phyloP scores from a whole-genome alignment of 352 stramenopile genomes.

The Pilasporangium apinafurcum region DNA sequence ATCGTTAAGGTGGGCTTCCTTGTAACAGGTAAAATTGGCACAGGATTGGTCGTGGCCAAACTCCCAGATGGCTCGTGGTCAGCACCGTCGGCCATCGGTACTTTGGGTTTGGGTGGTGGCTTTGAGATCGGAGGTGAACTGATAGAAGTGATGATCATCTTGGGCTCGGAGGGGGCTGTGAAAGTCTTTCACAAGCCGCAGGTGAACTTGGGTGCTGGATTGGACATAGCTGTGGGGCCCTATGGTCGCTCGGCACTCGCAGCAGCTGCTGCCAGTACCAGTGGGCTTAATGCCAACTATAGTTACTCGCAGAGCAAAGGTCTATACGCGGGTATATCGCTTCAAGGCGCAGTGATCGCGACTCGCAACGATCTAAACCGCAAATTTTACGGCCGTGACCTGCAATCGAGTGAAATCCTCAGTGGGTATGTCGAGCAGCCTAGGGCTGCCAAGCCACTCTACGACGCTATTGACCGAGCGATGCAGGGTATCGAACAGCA shows the following conservation, averaged over 20 bases:
- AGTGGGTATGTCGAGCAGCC: conserved; percentile 41
- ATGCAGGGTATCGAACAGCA: conserved; percentile 44
- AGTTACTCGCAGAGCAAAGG: conserved; percentile 90
- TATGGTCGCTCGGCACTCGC: conserved; percentile 64
- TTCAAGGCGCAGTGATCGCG: conserved; percentile 83
- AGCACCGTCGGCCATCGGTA: conserved; percentile 88
- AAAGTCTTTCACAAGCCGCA: conserved; percentile 80
- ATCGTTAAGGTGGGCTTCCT: conserved; percentile 50
- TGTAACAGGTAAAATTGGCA: conserved; percentile 53
- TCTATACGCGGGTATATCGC: conserved; percentile 87
- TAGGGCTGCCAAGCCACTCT: conserved; percentile 35
- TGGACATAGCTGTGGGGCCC: conserved; percentile 82
- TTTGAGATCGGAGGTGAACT: conserved; percentile 85
- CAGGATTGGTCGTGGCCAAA: conserved; percentile 77
- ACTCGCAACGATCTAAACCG: conserved; percentile 82
- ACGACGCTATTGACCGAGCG: conserved; percentile 50
- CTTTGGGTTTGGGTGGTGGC: conserved; percentile 73
- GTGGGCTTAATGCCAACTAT: conserved; percentile 84
- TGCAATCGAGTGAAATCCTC: conserved; percentile 35
- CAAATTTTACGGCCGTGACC: conserved; percentile 85
- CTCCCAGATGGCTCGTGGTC: conserved; percentile 80
- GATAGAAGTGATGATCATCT: conserved; percentile 88
- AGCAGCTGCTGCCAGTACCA: conserved; percentile 55
- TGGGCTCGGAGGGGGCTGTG: conserved; percentile 84
- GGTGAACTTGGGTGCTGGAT: conserved; percentile 82